A percentile compares a stretch with the other conserved stretches of the same genome.
Evolutionary conservation across 306 rosid genomes (phyloP).

Genomic region (Medicago truncatula): MtrunA17r5.0-ANR NC_053043.1:665501-666000

Average conservation of each 20-base stretch:
- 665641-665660: not conserved
- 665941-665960: conserved; percentile 16
- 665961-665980: conserved; percentile 17
- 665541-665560: no score
- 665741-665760: conserved; percentile 72
- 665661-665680: conserved; percentile 16
- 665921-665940: conserved; percentile 56
- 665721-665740: conserved; percentile 75
- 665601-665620: not conserved
- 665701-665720: conserved; percentile 76
- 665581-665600: not conserved
- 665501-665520: no score
- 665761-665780: conserved; percentile 78
- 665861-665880: conserved; percentile 70
- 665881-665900: conserved; percentile 76
- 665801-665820: conserved; percentile 79
- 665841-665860: conserved; percentile 87
- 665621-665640: not conserved
- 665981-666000: not conserved
- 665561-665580: not conserved
- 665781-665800: conserved; percentile 87
- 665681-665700: conserved; percentile 65
- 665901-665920: conserved; percentile 90
- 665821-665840: conserved; percentile 93
- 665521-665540: not conserved